Evolutionary conservation across 2,329 filamentous ascomycete genomes (phyloP).

Genomic region (Ophiostoma quercus): DNA sequence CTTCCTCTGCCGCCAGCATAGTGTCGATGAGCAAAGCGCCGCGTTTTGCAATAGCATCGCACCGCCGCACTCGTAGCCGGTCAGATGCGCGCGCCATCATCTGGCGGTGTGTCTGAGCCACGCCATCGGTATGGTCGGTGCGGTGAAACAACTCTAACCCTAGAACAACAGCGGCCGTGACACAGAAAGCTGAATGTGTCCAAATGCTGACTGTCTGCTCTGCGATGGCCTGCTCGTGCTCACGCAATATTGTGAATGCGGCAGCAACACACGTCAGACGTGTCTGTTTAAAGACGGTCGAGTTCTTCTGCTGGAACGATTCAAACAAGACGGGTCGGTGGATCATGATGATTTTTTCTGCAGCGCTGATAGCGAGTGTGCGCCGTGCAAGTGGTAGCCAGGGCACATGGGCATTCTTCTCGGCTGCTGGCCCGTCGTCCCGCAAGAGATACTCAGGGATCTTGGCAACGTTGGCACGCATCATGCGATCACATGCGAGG

Average conservation of each 20-base stretch:
- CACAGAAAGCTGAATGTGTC: slow-evolving; percentile 30
- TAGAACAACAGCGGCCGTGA: slow-evolving; percentile 28
- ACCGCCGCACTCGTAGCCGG: slow-evolving; percentile 23
- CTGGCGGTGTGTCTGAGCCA: slow-evolving; percentile 25
- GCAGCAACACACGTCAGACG: slow-evolving; percentile 26
- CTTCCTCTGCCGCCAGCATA: slow-evolving; percentile 27
- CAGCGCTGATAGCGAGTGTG: slow-evolving; percentile 36
- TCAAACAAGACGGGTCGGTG: slow-evolving; percentile 35
- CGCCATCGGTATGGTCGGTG: slow-evolving; percentile 24
- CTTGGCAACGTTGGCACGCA: slow-evolving; percentile 32
- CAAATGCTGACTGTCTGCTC: slow-evolving; percentile 28
- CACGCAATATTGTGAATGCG: slow-evolving; percentile 34
- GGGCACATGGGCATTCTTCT: slow-evolving; percentile 2
- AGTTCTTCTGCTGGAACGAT: slow-evolving; percentile 26
- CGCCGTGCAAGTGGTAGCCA: slow-evolving; percentile 35
- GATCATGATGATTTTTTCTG: slow-evolving; percentile 39
- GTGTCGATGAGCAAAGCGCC: slow-evolving; percentile 27
- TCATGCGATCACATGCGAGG: slow-evolving; percentile 29
- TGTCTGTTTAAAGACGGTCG: not conserved
- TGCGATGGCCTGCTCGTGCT: slow-evolving; percentile 26
- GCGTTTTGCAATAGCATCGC: slow-evolving; percentile 13
- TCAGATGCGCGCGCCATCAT: slow-evolving; percentile 23
- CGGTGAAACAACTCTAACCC: slow-evolving; percentile 29
- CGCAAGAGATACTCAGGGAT: slow-evolving; percentile 34
- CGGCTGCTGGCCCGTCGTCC: slow-evolving; percentile 9